A percentile compares a stretch with the other conserved stretches of the same genome.
These are phyloP conservation scores for Populus trichocarpa DNA, from an alignment of 441 rosid genomes.

Conservation along the genomic window DNA sequence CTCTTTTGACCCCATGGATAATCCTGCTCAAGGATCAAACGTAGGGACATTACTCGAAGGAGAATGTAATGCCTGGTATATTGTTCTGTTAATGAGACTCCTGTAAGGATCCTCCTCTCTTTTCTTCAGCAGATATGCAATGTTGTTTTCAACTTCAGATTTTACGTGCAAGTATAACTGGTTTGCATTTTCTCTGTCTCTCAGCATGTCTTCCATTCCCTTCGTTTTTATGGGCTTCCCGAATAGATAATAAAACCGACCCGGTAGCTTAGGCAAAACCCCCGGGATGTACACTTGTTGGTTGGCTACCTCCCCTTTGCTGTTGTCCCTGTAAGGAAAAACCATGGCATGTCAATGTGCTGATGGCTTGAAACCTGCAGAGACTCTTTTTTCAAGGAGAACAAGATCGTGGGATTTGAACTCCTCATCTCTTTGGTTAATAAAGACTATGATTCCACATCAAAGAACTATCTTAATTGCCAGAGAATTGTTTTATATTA, in stretches of 20 bases:
- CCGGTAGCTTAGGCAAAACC: slow-evolving; percentile 65
- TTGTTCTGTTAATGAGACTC: slow-evolving; percentile 50
- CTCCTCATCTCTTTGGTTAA: no score
- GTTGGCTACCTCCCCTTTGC: slow-evolving; percentile 46
- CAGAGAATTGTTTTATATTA: no score
- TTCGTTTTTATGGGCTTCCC: slow-evolving; percentile 66
- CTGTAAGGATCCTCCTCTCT: slow-evolving; percentile 80
- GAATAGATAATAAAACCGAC: slow-evolving; percentile 68
- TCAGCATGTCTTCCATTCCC: slow-evolving; percentile 57
- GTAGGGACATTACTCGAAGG: slow-evolving; percentile 50
- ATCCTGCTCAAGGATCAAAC: slow-evolving; percentile 33
- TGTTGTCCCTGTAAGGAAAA: no score
- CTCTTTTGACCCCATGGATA: no score
- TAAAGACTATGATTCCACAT: accelerated
- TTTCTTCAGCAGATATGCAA: slow-evolving; percentile 68
- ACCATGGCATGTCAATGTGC: no score
- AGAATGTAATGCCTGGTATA: slow-evolving; percentile 39
- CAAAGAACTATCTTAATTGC: no score
- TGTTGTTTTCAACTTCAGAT: slow-evolving; percentile 51
- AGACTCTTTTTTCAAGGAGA: no score
- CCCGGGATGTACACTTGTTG: slow-evolving; percentile 47
- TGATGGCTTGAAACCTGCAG: no score
- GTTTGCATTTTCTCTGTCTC: slow-evolving; percentile 52
- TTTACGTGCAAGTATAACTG: slow-evolving; percentile 61
- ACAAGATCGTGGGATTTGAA: no score